Conservation (phyloP, 2,329 filamentous ascomycete genomes). For the Cladophialophora psammophila region DNA sequence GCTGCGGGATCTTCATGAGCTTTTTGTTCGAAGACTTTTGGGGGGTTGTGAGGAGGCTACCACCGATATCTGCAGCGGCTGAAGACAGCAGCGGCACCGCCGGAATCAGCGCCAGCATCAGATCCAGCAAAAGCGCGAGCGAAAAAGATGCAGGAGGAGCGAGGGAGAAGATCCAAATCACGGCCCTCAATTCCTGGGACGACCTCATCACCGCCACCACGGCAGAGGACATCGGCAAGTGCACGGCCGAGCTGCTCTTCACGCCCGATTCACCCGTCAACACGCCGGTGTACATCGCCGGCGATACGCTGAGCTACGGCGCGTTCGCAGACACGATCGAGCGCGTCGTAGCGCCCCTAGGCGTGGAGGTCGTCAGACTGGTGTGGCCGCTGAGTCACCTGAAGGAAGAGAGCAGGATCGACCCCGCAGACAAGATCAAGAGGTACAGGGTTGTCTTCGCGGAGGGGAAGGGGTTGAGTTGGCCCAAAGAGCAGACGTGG, state of each 20-base stretch:
- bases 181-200: slow-evolving; percentile 68
- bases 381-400: slow-evolving; percentile 59
- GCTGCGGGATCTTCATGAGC: slow-evolving; percentile 74
- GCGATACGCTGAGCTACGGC: slow-evolving; percentile 68
- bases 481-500: slow-evolving; percentile 62
- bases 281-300: slow-evolving; percentile 65
- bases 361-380: slow-evolving; percentile 56
- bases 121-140: not conserved
- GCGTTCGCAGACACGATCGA: slow-evolving; percentile 63
- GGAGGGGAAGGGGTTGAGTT: slow-evolving; percentile 64
- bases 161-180: slow-evolving; percentile 48
- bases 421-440: slow-evolving; percentile 59
- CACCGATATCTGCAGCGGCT: not conserved
- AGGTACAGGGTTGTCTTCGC: slow-evolving; percentile 71
- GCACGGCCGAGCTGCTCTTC: slow-evolving; percentile 65
- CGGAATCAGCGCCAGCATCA: no score
- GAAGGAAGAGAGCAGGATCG: slow-evolving; percentile 53
- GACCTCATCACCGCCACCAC: slow-evolving; percentile 69
- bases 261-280: slow-evolving; percentile 47
- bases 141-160: not conserved
- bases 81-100: not conserved
- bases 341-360: slow-evolving; percentile 44
- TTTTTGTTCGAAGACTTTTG: slow-evolving; percentile 71
- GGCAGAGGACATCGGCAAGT: slow-evolving; percentile 67
- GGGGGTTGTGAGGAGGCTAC: slow-evolving; percentile 63